These are phyloP conservation scores for Helichrysum umbraculigerum DNA, from an alignment of 129 eudicot genomes.

Conservation along the genomic window DNA sequence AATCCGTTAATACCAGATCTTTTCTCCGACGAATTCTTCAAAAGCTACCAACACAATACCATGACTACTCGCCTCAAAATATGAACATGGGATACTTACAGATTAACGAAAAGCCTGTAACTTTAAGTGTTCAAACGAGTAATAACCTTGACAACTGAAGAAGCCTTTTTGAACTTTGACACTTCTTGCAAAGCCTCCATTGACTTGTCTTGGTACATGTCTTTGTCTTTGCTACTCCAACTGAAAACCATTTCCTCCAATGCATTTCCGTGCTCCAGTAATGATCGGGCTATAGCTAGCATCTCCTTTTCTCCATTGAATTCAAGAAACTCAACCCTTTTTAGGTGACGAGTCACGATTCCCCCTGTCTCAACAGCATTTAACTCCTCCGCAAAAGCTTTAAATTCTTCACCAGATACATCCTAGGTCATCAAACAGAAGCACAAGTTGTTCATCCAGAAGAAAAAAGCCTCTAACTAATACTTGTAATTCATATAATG, in stretches of 20 bases:
- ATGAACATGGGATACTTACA: too few relatives aligned
- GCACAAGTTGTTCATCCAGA: not conserved
- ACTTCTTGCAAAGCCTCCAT: too few relatives aligned
- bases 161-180: not conserved
- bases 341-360: slow-evolving; percentile 5
- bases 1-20: too few relatives aligned
- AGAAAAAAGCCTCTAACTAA: not conserved
- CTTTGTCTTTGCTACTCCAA: not conserved
- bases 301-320: slow-evolving; percentile 9
- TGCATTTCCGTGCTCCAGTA: not conserved
- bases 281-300: not conserved
- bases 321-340: slow-evolving; percentile 21
- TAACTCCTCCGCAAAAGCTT: not conserved
- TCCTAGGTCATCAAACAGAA: slow-evolving; percentile 1
- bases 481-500: not conserved
- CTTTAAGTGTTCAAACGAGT: not conserved
- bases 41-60: too few relatives aligned
- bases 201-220: not conserved
- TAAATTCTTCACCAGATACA: not conserved
- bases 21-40: too few relatives aligned
- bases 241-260: slow-evolving; percentile 6
- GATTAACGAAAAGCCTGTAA: not conserved
- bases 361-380: not conserved
- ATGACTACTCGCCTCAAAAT: too few relatives aligned
- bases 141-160: not conserved